Percentiles rank a stretch among this genome's conserved stretches.
Conservation (phyloP, 2,329 filamentous ascomycete species). For the Xylaria sp. region DNA sequence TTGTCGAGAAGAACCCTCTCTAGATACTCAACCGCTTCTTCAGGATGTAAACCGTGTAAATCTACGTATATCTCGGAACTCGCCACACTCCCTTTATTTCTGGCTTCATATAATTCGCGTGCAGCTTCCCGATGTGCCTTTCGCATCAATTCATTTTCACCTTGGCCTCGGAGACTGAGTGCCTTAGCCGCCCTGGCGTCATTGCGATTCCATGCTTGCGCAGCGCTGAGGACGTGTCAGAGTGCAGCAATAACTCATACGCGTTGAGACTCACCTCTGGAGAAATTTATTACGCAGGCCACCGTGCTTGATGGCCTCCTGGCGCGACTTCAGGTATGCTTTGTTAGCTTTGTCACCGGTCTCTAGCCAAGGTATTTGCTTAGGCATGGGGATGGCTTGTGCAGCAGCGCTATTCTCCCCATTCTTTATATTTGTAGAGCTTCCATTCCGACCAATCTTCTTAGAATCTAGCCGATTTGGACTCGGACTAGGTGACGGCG, state of each 20-base stretch:
- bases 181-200: constrained; percentile 96
- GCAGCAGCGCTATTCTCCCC: constrained; percentile 84
- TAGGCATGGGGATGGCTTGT: constrained; percentile 85
- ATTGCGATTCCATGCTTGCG: constrained; percentile 98
- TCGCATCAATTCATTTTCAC: constrained; percentile 96
- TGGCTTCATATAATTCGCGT: constrained; percentile 89
- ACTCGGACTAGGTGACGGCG: constrained; percentile 79
- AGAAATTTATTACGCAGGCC: constrained; percentile 96
- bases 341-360: constrained; percentile 92
- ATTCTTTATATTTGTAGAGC: constrained; percentile 70
- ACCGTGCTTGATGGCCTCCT: constrained; percentile 97
- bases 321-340: constrained; percentile 92
- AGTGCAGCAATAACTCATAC: background rate
- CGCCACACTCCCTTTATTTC: constrained; percentile 75
- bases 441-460: constrained; percentile 71
- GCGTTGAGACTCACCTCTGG: constrained; percentile 74
- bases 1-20: constrained; percentile 90
- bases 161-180: constrained; percentile 91
- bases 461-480: constrained; percentile 69
- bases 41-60: constrained; percentile 96
- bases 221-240: constrained; percentile 70
- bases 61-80: constrained; percentile 89
- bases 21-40: constrained; percentile 95
- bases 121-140: constrained; percentile 96
- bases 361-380: constrained; percentile 96